Conservation (phyloP, 441 rosid species). For the Bocquillonia castaneifolia region DNA sequence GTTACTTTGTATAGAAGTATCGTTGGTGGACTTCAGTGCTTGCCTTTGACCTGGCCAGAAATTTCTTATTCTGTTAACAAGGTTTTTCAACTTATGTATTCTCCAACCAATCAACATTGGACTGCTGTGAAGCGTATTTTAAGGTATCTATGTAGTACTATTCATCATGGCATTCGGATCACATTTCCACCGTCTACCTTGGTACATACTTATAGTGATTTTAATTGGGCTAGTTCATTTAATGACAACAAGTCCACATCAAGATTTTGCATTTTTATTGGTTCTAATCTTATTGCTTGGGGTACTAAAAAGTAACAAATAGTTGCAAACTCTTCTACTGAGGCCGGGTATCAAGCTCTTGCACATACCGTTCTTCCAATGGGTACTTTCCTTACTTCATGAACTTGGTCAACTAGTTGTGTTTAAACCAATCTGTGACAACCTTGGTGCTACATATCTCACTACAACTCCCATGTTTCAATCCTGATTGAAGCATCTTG, state of each 20-base stretch:
- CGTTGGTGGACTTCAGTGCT: not conserved
- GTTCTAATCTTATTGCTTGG: not conserved
- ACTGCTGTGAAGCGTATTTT: not conserved
- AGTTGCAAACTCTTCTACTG: not conserved
- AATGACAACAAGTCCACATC: not conserved
- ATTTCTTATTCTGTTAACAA: not conserved
- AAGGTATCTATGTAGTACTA: not conserved
- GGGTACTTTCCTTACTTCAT: not conserved
- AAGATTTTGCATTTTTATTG: not conserved
- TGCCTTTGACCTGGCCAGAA: not conserved
- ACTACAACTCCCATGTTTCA: not conserved
- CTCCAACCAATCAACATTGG: not conserved
- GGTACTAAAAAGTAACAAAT: not conserved
- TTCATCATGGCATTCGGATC: not conserved
- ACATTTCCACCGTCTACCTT: rapidly evolving
- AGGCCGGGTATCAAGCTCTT: not conserved
- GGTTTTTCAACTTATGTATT: not conserved
- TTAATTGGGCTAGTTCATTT: not conserved
- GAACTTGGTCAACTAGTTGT: not conserved
- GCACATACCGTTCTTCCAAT: not conserved
- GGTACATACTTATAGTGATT: not conserved
- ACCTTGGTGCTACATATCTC: not conserved
- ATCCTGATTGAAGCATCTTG: not conserved
- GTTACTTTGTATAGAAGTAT: not conserved
- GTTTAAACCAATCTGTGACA: not conserved